Conservation (phyloP, 108 stramenopile genomes). For the Fragilariopsis cylindrus region DNA sequence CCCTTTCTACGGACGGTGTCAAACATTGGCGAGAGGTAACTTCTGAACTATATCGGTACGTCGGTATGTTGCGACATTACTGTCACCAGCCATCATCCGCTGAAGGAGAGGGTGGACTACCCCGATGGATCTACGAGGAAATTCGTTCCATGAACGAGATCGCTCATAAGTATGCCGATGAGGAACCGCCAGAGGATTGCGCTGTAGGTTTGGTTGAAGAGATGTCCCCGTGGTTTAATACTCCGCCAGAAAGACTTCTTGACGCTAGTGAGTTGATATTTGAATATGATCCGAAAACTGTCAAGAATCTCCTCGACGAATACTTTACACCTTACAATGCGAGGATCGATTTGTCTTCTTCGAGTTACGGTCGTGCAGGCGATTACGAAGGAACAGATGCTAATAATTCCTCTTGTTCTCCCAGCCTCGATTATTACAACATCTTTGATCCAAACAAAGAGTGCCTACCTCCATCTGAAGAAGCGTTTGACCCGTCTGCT, state of each 20-base stretch:
- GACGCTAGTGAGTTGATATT: constrained; percentile 76
- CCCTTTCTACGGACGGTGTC: constrained; percentile 70
- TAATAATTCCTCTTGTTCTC: background rate
- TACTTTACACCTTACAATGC: constrained; percentile 68
- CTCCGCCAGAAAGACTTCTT: constrained; percentile 72
- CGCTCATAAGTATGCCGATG: constrained; percentile 71
- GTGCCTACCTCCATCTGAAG: constrained; percentile 10
- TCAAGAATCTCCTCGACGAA: constrained; percentile 55
- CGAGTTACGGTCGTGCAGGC: constrained; percentile 60
- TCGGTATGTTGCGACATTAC: constrained; percentile 77
- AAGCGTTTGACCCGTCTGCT: constrained; percentile 4
- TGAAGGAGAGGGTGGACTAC: constrained; percentile 46
- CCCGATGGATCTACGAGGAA: constrained; percentile 81
- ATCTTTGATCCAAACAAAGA: background rate
- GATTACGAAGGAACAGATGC: constrained; percentile 49
- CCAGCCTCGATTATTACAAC: constrained; percentile 21
- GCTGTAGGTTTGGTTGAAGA: constrained; percentile 77
- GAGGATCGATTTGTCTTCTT: constrained; percentile 76
- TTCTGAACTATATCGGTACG: constrained; percentile 62
- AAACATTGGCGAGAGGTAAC: constrained; percentile 68
- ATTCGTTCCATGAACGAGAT: constrained; percentile 68
- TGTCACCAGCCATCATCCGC: background rate
- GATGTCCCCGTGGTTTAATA: constrained; percentile 59
- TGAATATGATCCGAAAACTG: constrained; percentile 55
- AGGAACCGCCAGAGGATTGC: constrained; percentile 68